Evolutionary conservation across 2,329 filamentous ascomycete species (phyloP).

Genomic region (Periconia sp.): DNA sequence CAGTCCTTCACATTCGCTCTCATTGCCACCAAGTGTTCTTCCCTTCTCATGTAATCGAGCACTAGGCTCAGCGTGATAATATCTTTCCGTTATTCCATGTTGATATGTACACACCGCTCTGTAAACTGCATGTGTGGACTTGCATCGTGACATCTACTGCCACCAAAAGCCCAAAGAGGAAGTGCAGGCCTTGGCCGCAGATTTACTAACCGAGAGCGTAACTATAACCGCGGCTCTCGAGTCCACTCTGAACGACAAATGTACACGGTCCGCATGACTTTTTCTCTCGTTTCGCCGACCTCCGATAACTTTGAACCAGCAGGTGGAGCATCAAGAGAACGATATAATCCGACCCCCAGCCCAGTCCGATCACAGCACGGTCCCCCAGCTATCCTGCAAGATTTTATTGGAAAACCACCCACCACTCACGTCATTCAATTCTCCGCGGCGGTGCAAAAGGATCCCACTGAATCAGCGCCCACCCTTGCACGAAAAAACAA

Average conservation of each 20-base stretch:
- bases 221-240: conserved; percentile 13
- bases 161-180: conserved; percentile 29
- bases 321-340: conserved; percentile 7
- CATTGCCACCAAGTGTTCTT: background rate
- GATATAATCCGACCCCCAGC: conserved; percentile 12
- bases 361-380: conserved; percentile 3
- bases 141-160: conserved; percentile 15
- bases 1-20: conserved; percentile 36
- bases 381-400: conserved; percentile 3
- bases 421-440: conserved; percentile 11
- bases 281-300: conserved; percentile 29
- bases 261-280: conserved; percentile 30
- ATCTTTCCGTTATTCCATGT: background rate
- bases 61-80: background rate
- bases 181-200: conserved; percentile 29
- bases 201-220: conserved; percentile 19
- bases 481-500: background rate
- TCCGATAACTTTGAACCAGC: conserved; percentile 17
- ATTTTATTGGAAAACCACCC: conserved; percentile 1
- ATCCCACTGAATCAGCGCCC: background rate
- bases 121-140: too few relatives aligned
- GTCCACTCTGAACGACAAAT: conserved; percentile 19
- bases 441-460: conserved; percentile 4
- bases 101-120: too few relatives aligned
- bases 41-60: too few relatives aligned